Percentiles rank a stretch among this genome's conserved stretches.
phyloP scores from a whole-genome alignment of 2,329 filamentous ascomycete species.

The Aspergillus persii region DNA sequence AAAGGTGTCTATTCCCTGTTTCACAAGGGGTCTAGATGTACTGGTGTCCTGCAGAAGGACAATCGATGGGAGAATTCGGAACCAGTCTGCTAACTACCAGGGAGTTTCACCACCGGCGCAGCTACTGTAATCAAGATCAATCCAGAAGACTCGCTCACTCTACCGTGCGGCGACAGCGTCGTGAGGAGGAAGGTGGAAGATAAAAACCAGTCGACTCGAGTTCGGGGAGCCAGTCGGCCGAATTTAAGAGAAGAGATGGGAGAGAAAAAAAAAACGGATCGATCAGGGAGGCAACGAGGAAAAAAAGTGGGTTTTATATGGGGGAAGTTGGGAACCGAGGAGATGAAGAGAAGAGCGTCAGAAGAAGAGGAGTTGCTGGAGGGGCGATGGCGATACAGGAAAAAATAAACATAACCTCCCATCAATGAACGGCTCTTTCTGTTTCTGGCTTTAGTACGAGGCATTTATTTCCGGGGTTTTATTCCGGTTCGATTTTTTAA shows the following conservation, averaged over 20 bases:
- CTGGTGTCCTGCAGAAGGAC: neutral
- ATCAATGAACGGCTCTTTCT: neutral
- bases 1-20: neutral
- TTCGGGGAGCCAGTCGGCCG: neutral
- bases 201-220: neutral
- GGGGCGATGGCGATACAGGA: neutral
- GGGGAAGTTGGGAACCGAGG: neutral
- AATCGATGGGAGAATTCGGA: neutral
- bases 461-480: neutral
- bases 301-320: neutral
- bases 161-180: neutral
- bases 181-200: neutral
- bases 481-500: neutral
- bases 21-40: neutral
- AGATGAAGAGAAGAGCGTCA: neutral
- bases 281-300: neutral
- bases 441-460: neutral
- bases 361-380: neutral
- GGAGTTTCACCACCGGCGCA: constrained; percentile 22
- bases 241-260: neutral
- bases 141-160: neutral
- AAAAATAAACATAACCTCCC: neutral
- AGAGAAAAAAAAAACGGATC: neutral
- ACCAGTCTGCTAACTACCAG: constrained; percentile 19
- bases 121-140: constrained; percentile 13